phyloP scores from a whole-genome alignment of 768 basidiomycete species.

The Mycena albidolilacea region DNA sequence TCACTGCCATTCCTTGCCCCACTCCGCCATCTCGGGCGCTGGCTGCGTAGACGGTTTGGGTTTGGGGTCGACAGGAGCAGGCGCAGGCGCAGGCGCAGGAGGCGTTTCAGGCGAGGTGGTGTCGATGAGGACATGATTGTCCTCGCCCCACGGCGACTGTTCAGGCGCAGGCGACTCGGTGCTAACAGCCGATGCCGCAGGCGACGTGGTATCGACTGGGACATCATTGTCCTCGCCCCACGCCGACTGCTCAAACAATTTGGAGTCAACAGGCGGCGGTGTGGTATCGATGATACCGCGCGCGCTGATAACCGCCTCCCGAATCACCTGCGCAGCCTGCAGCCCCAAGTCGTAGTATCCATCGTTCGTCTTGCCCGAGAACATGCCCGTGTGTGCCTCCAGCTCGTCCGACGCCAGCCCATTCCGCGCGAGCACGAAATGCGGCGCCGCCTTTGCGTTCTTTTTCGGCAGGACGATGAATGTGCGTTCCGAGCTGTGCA shows the following conservation, averaged over 20 bases:
- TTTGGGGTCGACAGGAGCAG: not conserved
- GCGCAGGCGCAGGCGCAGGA: not conserved
- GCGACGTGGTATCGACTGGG: too few relatives aligned
- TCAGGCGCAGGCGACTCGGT: too few relatives aligned
- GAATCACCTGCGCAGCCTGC: conserved; percentile 71
- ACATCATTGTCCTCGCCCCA: too few relatives aligned
- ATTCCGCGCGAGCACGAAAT: conserved; percentile 79
- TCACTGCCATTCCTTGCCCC: conserved; percentile 34
- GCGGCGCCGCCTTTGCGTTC: conserved; percentile 59
- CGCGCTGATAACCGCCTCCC: conserved; percentile 64
- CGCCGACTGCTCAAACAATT: too few relatives aligned
- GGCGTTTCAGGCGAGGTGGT: not conserved
- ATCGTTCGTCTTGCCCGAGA: conserved; percentile 84
- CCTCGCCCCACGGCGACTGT: too few relatives aligned
- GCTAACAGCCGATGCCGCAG: too few relatives aligned
- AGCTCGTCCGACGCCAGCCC: conserved; percentile 81
- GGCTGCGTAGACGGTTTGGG: not conserved
- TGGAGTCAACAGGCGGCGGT: not conserved
- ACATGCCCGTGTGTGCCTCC: conserved; percentile 92
- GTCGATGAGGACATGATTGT: not conserved
- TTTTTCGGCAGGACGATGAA: conserved; percentile 84
- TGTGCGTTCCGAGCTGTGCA: conserved; percentile 70
- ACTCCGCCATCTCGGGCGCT: conserved; percentile 4
- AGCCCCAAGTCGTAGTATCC: conserved; percentile 92
- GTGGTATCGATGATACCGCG: conserved; percentile 38